Conservation (phyloP, 805 yeast genomes). For the Ogataea philodendri region DNA sequence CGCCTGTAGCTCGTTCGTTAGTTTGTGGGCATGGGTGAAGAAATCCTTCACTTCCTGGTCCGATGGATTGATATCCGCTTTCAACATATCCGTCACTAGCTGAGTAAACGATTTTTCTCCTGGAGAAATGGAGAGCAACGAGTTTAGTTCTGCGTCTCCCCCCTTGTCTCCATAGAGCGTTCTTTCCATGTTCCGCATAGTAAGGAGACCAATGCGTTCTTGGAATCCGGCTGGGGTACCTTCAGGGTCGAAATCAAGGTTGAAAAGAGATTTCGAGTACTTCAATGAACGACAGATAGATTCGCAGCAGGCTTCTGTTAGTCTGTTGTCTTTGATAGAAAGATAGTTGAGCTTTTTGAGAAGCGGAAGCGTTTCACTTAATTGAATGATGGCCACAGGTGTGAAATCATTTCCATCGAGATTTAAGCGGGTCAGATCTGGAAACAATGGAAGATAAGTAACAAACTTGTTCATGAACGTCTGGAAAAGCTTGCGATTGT, state of each 20-base stretch:
- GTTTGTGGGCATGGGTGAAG: conserved; percentile 39
- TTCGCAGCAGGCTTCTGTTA: conserved; percentile 59
- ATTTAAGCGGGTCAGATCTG: conserved; percentile 61
- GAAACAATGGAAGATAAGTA: conserved; percentile 66
- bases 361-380: conserved; percentile 68
- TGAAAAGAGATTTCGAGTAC: conserved; percentile 59
- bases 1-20: conserved; percentile 43
- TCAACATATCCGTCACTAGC: conserved; percentile 23
- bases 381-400: conserved; percentile 50
- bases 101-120: conserved; percentile 23
- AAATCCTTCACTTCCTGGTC: conserved; percentile 24
- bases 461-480: conserved; percentile 54
- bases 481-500: conserved; percentile 67
- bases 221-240: conserved; percentile 59
- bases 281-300: conserved; percentile 70
- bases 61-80: conserved; percentile 14
- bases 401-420: conserved; percentile 65
- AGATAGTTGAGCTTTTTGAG: conserved; percentile 66
- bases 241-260: conserved; percentile 65
- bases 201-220: conserved; percentile 71
- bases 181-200: conserved; percentile 78
- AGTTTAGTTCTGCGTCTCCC: conserved; percentile 1
- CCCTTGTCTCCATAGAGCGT: conserved; percentile 37
- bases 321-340: conserved; percentile 61
- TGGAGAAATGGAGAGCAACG: conserved; percentile 3